phyloP scores from a whole-genome alignment of 2,329 filamentous ascomycete genomes.

The Colletotrichum aenigma region DNA sequence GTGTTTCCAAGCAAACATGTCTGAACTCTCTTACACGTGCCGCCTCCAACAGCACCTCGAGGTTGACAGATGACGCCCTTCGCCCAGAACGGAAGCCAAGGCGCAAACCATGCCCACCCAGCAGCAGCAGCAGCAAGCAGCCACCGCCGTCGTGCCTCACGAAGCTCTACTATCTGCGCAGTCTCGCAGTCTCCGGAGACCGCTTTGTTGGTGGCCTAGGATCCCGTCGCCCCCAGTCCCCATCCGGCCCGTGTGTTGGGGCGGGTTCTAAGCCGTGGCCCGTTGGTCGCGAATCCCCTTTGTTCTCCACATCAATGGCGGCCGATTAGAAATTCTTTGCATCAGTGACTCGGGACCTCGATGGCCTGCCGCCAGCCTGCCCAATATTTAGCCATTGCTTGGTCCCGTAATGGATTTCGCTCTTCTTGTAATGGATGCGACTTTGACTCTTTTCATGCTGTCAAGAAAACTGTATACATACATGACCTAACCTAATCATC shows the following conservation, averaged over 20 bases:
- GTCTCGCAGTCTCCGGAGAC: background rate
- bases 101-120: constrained; percentile 2
- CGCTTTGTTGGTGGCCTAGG: background rate
- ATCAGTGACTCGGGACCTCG: background rate
- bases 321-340: constrained; percentile 14
- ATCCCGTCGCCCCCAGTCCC: background rate
- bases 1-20: background rate
- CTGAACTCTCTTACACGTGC: background rate
- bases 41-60: background rate
- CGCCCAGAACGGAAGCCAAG: constrained; percentile 18
- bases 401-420: background rate
- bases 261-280: background rate
- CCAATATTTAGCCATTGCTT: constrained; percentile 2
- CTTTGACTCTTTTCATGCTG: background rate
- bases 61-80: background rate
- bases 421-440: background rate
- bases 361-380: background rate
- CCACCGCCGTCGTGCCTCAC: background rate
- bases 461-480: background rate
- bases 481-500: background rate
- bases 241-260: background rate
- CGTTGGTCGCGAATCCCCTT: background rate
- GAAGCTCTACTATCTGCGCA: background rate
- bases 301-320: constrained; percentile 1
- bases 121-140: background rate